Conservation (phyloP, 225 moss, liverwort and hornwort species). For the Antitrichia curtipendula region DNA sequence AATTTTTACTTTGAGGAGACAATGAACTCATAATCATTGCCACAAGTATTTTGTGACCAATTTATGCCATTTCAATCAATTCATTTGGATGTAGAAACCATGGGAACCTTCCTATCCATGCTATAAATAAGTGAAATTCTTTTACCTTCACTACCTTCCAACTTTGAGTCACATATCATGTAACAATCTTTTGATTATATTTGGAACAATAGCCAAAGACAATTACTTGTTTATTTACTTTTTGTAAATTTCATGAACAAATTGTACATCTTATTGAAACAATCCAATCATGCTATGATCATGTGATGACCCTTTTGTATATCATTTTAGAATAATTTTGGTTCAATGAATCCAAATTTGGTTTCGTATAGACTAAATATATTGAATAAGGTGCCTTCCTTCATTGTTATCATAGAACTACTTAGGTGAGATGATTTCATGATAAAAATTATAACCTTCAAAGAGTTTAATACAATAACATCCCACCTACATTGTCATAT, state of each 20-base stretch:
- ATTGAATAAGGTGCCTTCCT: neutral
- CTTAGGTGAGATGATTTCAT: neutral
- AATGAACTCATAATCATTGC: neutral
- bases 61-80: neutral
- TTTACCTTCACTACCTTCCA: neutral
- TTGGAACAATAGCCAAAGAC: neutral
- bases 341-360: neutral
- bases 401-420: neutral
- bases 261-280: neutral
- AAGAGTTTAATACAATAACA: neutral
- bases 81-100: neutral
- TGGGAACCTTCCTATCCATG: fast-evolving
- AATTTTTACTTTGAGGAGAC: neutral
- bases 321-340: neutral
- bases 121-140: fast-evolving
- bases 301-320: fast-evolving
- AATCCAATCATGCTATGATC: neutral
- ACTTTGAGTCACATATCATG: too few species aligned
- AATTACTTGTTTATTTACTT: neutral
- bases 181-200: neutral
- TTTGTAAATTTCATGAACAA: neutral
- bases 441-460: neutral
- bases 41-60: neutral
- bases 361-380: neutral
- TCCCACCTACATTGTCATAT: neutral